These are phyloP conservation scores for Luffa acutangula DNA, from an alignment of 306 rosid species.

Conservation along the genomic window DNA sequence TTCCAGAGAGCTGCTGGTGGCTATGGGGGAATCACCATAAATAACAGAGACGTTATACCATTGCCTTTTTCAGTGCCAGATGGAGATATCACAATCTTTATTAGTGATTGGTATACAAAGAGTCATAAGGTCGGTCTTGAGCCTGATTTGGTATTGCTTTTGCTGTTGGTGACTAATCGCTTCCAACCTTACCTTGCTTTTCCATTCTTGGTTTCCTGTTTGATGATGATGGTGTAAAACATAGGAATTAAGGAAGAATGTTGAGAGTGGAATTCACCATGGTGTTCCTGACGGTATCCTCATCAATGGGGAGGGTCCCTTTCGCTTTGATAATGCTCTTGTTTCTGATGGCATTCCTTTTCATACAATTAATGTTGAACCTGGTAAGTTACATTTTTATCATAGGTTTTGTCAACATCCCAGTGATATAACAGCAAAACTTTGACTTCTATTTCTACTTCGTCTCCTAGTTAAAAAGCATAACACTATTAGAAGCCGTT, in stretches of 20 bases:
- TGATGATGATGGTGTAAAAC: slow-evolving; percentile 20
- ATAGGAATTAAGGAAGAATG: slow-evolving; percentile 63
- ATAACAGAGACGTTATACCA: slow-evolving; percentile 66
- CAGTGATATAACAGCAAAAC: background rate
- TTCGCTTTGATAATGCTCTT: slow-evolving; percentile 48
- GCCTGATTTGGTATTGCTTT: background rate
- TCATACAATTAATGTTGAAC: slow-evolving; percentile 62
- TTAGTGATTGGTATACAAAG: slow-evolving; percentile 77
- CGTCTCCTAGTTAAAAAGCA: too few species aligned
- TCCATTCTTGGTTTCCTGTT: slow-evolving; percentile 4
- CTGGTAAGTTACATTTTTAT: slow-evolving; percentile 33
- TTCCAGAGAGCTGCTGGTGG: slow-evolving; percentile 95
- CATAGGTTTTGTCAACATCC: background rate
- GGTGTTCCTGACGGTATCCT: slow-evolving; percentile 79
- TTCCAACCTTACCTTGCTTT: background rate
- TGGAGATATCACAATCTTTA: slow-evolving; percentile 75
- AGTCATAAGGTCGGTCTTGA: slow-evolving; percentile 56
- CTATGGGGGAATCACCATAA: slow-evolving; percentile 72
- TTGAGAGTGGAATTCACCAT: slow-evolving; percentile 50
- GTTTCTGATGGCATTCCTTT: slow-evolving; percentile 54
- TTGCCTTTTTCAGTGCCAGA: slow-evolving; percentile 74
- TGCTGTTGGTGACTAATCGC: background rate
- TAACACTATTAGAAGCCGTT: background rate
- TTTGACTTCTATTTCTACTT: background rate
- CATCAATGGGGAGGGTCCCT: slow-evolving; percentile 77